Evolutionary conservation across 2,329 filamentous ascomycete genomes (phyloP), one percentile per base, ranked within the genome.

Genomic region (Colletotrichum euphorbiae): DNA sequence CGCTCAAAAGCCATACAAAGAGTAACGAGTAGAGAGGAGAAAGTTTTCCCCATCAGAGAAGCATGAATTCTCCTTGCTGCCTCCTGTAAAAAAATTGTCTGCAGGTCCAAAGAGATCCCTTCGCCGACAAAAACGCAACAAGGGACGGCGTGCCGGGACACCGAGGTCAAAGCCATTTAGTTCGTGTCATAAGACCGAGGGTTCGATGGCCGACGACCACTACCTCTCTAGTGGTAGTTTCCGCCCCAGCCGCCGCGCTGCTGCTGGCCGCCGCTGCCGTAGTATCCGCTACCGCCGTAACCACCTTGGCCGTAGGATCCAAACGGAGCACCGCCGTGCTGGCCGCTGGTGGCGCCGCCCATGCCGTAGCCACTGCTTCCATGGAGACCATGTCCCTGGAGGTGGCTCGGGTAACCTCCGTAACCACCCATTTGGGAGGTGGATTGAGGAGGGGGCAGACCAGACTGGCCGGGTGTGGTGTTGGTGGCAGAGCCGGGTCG

Each of bases 401-500:
- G 75, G 72, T 89, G 86, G 74, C 80, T 84, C 9, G 85, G 85
- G 73, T 89, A 89, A 60, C 82, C 84, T 55, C 82, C 83, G 72
- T 89, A 89, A 50, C 80, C 83, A 58, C 83, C 83, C 79, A 87
- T 86, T 77, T 87, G 85, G 67, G 85, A 85, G 71, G 78, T 80
- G 46, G 86, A 84, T 71, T 87, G 86, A 24, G 82, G 79, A 31
- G 86, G 86, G 3, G 86, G 87, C 11, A 89, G 83, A 31, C 86
- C 85, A 45, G 81, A 77, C 76, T 86, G 85, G 21, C 73, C 77
- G 48, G 85, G 80, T 2, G 80, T 81, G 61, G 81, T 84, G 77
- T 87, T 88, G 6, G 85, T 81, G 12, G 87, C 87, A 36, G 87
- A 89, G 51, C 86, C 86, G 6, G 87, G 87, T 15, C 87, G 85